phyloP scores from a whole-genome alignment of 1,284 basidiomycete genomes.

The Schizopora paradoxa region DNA sequence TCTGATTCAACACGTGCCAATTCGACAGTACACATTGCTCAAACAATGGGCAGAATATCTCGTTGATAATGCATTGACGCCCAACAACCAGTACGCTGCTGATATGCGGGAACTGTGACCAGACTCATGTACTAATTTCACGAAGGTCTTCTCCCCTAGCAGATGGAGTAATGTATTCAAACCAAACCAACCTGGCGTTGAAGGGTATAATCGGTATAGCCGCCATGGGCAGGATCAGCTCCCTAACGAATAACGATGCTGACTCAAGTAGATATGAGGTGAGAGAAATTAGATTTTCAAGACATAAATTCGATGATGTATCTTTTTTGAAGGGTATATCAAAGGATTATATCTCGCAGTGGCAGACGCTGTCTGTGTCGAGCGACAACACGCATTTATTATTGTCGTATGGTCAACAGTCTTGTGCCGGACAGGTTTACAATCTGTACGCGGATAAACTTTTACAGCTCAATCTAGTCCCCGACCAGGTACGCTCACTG shows the following conservation, averaged over 20 bases:
- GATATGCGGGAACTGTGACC: not conserved
- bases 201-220: conserved; percentile 16
- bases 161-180: conserved; percentile 2
- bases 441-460: conserved; percentile 15
- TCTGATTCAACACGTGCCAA: not conserved
- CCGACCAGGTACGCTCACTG: conserved; percentile 19
- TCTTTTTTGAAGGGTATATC: not conserved
- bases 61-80: conserved; percentile 7
- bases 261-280: conserved; percentile 7
- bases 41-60: conserved; percentile 12
- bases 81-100: conserved; percentile 6
- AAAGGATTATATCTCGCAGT: conserved; percentile 3
- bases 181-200: conserved; percentile 14
- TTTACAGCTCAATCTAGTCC: conserved; percentile 23
- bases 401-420: not conserved
- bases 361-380: not conserved
- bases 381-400: not conserved
- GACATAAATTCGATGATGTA: not conserved
- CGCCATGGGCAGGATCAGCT: conserved; percentile 12
- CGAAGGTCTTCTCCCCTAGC: conserved; percentile 4
- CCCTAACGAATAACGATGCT: not conserved
- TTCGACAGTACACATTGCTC: conserved; percentile 9
- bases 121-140: not conserved
- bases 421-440: conserved; percentile 6
- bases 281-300: not conserved